phyloP scores from a whole-genome alignment of 176 grass and related monocot genomes.

The Eragrostis curvula region DNA sequence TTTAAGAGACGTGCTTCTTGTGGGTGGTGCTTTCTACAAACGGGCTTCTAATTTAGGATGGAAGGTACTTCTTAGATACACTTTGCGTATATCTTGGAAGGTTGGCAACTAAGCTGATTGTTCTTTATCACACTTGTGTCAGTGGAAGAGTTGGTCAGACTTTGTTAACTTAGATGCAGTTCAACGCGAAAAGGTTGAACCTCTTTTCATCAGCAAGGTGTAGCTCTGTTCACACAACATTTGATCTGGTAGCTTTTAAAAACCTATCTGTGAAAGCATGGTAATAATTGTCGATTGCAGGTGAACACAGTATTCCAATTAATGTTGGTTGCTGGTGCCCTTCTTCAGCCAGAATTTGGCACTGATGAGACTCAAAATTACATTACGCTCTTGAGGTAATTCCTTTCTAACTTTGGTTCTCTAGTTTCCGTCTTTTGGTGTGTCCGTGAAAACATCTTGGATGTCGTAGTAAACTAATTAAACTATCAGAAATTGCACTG shows the following conservation, averaged over 20 bases:
- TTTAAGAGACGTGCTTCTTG: slow-evolving; percentile 80
- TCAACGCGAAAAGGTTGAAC: slow-evolving; percentile 74
- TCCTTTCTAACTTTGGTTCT: slow-evolving; percentile 8
- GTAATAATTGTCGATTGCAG: slow-evolving; percentile 49
- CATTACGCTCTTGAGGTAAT: slow-evolving; percentile 69
- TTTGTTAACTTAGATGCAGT: slow-evolving; percentile 81
- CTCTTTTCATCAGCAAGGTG: slow-evolving; percentile 97
- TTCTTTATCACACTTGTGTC: slow-evolving; percentile 20
- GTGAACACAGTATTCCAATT: slow-evolving; percentile 92
- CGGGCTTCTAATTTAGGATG: slow-evolving; percentile 82
- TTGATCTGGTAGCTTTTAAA: slow-evolving; percentile 21
- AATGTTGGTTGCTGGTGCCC: slow-evolving; percentile 81
- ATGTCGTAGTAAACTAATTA: neutral
- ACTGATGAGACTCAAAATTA: slow-evolving; percentile 74
- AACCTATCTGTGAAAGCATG: slow-evolving; percentile 33
- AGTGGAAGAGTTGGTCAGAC: slow-evolving; percentile 95
- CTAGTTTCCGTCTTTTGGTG: slow-evolving; percentile 1
- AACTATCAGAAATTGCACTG: slow-evolving; percentile 6
- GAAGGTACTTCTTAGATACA: slow-evolving; percentile 62
- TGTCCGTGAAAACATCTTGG: neutral
- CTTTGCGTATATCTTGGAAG: slow-evolving; percentile 9
- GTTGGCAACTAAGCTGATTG: slow-evolving; percentile 27
- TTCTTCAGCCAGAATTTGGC: slow-evolving; percentile 94
- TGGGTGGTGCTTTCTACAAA: slow-evolving; percentile 87
- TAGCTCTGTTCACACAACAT: slow-evolving; percentile 28